Conservation (phyloP, 129 eudicot genomes). For the Lactuca sativa region DNA sequence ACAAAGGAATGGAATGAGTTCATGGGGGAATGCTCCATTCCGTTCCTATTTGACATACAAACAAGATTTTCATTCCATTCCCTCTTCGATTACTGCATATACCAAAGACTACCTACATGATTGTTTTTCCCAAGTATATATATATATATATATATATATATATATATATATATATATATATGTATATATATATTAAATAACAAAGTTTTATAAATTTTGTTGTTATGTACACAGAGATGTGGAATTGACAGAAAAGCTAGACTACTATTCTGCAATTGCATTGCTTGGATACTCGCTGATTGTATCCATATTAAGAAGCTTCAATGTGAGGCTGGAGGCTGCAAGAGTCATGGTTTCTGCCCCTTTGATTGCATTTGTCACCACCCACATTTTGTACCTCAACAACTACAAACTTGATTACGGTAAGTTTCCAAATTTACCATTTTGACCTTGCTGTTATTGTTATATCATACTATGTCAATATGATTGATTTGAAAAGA, state of each 20-base stretch:
- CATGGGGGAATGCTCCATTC: too few relatives aligned
- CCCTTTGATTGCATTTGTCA: slow-evolving; percentile 70
- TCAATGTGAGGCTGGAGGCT: slow-evolving; percentile 69
- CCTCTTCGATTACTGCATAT: not conserved
- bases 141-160: too few relatives aligned
- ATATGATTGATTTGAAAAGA: too few relatives aligned
- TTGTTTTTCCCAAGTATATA: not conserved
- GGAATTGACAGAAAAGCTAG: slow-evolving; percentile 74
- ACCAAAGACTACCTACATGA: not conserved
- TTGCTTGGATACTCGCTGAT: slow-evolving; percentile 79
- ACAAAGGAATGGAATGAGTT: not conserved
- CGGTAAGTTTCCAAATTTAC: slow-evolving; percentile 37
- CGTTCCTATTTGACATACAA: not conserved
- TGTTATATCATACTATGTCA: too few relatives aligned
- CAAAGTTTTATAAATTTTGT: not conserved
- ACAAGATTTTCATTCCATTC: not conserved
- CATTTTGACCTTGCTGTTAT: too few relatives aligned
- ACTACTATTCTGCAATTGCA: slow-evolving; percentile 76
- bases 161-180: too few relatives aligned
- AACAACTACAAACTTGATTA: slow-evolving; percentile 78
- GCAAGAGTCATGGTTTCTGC: slow-evolving; percentile 95
- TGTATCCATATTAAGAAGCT: slow-evolving; percentile 70
- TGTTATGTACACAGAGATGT: slow-evolving; percentile 58
- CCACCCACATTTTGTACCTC: slow-evolving; percentile 85
- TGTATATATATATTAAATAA: not conserved